Evolutionary conservation across 805 yeast species (phyloP).

Genomic region (Schizosaccharomyces pombe): ASM294v3 CU329670.1:3873501-3874000

Average conservation of each 20-base stretch:
- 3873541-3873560: conserved; percentile 98
- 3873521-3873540: conserved; percentile 85
- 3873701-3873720: conserved; percentile 79
- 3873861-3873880: conserved; percentile 91
- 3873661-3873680: conserved; percentile 97
- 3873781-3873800: conserved; percentile 71
- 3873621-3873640: conserved; percentile 95
- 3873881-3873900: conserved; percentile 87
- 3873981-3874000: conserved; percentile 90
- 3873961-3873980: conserved; percentile 84
- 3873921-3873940: conserved; percentile 89
- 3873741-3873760: conserved; percentile 90
- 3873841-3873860: conserved; percentile 88
- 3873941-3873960: conserved; percentile 73
- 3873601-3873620: conserved; percentile 94
- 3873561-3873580: conserved; percentile 92
- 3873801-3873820: conserved; percentile 91
- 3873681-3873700: conserved; percentile 93
- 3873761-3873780: conserved; percentile 64
- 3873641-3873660: conserved; percentile 97
- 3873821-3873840: conserved; percentile 90
- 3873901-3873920: conserved; percentile 83
- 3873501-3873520: conserved; percentile 91
- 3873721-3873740: conserved; percentile 65
- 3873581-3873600: conserved; percentile 85